phyloP scores from a whole-genome alignment of 2,329 filamentous ascomycete species.

The Ciborinia camelliae region DNA sequence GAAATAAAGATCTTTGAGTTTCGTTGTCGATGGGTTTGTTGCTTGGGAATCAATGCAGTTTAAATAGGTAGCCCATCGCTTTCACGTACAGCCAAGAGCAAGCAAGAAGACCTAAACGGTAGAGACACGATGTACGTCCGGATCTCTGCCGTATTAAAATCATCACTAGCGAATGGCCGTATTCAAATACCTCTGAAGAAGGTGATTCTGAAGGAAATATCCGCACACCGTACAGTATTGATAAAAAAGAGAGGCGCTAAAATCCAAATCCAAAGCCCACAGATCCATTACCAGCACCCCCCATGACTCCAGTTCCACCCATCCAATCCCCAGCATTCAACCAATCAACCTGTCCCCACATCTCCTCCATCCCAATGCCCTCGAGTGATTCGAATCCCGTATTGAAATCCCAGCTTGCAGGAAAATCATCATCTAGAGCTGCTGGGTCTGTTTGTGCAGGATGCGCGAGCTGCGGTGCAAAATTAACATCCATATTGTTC shows the following conservation, averaged over 20 bases:
- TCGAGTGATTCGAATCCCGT: background rate
- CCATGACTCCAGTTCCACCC: background rate
- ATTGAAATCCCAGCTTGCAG: background rate
- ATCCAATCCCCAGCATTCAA: conserved; percentile 12
- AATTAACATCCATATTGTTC: background rate
- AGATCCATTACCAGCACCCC: background rate
- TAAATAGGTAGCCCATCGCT: background rate
- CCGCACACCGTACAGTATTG: background rate
- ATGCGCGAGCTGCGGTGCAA: background rate
- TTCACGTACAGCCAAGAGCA: background rate
- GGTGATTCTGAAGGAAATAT: background rate
- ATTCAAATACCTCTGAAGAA: background rate
- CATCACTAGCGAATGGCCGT: background rate
- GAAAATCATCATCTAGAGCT: background rate
- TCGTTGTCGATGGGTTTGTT: too few species aligned
- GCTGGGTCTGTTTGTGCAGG: background rate
- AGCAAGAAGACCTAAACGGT: background rate
- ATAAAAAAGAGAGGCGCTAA: too few species aligned
- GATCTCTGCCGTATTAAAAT: background rate
- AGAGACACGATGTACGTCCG: background rate
- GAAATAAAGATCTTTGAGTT: too few species aligned
- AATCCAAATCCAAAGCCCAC: background rate
- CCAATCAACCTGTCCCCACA: conserved; percentile 14
- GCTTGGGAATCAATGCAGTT: too few species aligned
- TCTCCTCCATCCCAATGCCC: background rate